Base-by-base conservation (phyloP, 1,139 yeast species). In the Casaregolazyma lundiana region DNA sequence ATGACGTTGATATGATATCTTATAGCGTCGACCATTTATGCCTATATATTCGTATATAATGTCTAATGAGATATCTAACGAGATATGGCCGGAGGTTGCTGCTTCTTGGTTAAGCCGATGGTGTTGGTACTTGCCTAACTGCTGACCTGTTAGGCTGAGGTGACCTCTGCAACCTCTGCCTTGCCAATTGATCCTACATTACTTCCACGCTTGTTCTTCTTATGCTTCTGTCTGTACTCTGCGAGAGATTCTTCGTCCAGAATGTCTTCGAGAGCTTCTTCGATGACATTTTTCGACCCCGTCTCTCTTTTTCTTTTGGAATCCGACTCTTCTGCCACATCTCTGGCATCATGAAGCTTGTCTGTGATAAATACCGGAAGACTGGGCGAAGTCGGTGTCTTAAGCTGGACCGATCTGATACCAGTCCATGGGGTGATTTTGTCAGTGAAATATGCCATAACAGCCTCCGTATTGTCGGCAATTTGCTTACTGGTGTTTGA, bases 301-400 rank as follows among this genome's bases (percentile, higher is more conserved):
- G 68, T 66, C 38, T 65, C 62, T 32, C 60, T 53, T 50, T 58
- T 66, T 36, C 68, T 69, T 30, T 64, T 59, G n/a, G 57, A 57
- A 26, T 58, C 56, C 8, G 63, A 57, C 40, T 68, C 52, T 21
- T 53, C 59, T 26, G 55, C 58, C 34, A 64, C 64, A 46, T 71
- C 67, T 42, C 65, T 77, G 26, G 68, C 75, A n/a, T 66, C 68
- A 63, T 77, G 80, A 43, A 87, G 72, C 50, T 72, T 74, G 34
- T 83, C 83, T 41, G 84, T 72, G 60, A 82, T 78, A 68, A 73
- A 92, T 51, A 92, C 72, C 36, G 98, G 97, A 60, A 92, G 72
- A 17, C 92, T 78, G 21, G 97, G 96, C 19, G 96, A 86, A 39
- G 68, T 65, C 47, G 73, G 70, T 11, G 92, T 75, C 69, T 88